Percentiles rank a stretch among this genome's conserved stretches.
Evolutionary conservation across 495 filamentous ascomycete species (phyloP).

Genomic region (Aspergillus biplanus): DNA sequence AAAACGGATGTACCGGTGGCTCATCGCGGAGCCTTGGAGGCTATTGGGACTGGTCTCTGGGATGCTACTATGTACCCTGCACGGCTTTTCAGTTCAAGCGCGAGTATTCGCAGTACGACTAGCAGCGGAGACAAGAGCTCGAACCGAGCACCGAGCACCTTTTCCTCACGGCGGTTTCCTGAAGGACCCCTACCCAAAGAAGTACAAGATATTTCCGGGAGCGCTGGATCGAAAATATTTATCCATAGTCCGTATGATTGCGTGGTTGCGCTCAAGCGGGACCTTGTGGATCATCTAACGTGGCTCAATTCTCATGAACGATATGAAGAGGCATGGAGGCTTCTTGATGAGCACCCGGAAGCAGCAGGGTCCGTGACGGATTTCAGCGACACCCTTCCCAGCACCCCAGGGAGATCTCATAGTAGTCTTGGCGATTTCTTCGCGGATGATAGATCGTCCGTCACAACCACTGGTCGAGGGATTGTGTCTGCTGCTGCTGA

Average conservation of each 20-base stretch:
- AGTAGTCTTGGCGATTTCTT: constrained; percentile 75
- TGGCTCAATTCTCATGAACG: constrained; percentile 81
- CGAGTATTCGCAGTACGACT: constrained; percentile 75
- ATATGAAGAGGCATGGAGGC: constrained; percentile 85
- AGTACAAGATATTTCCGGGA: constrained; percentile 49
- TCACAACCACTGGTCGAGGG: constrained; percentile 45
- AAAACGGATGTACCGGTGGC: constrained; percentile 60
- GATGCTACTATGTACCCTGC: constrained; percentile 85
- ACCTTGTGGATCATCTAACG: constrained; percentile 77
- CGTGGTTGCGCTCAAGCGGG: constrained; percentile 81
- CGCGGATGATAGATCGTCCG: constrained; percentile 70
- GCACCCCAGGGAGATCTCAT: constrained; percentile 54
- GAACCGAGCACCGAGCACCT: constrained; percentile 45
- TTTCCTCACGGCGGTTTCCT: constrained; percentile 40
- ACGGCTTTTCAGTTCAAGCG: constrained; percentile 81
- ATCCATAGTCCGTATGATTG: constrained; percentile 97
- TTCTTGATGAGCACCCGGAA: constrained; percentile 80
- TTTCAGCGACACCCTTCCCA: constrained; percentile 58
- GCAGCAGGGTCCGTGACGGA: constrained; percentile 41
- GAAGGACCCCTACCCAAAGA: constrained; percentile 43
- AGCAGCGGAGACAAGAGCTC: constrained; percentile 61
- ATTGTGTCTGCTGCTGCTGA: constrained; percentile 68
- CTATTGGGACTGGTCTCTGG: constrained; percentile 65
- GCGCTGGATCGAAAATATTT: constrained; percentile 86
- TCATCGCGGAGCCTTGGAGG: constrained; percentile 70